Evolutionary conservation across 2,329 filamentous ascomycete genomes (phyloP).

Genomic region (Teratosphaeriaceae sp.): DNA sequence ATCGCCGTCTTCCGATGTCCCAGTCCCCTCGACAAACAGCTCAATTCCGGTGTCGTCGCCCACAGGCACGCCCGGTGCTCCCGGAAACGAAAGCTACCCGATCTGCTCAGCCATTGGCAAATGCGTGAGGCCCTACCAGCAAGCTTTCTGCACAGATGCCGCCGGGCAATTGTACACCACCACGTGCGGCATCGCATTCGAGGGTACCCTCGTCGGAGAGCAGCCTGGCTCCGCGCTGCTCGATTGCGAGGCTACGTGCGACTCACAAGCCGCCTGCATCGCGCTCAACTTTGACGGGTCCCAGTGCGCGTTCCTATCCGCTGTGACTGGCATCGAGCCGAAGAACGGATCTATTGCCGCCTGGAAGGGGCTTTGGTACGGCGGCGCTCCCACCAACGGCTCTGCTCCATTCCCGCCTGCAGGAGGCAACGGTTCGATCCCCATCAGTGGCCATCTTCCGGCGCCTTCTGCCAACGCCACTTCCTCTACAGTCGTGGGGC

Average conservation of each 20-base stretch:
- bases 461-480: neutral
- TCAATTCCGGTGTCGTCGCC: neutral
- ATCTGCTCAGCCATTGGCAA: neutral
- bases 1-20: neutral
- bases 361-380: constrained; percentile 7
- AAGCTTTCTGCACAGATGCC: neutral
- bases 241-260: constrained; percentile 2
- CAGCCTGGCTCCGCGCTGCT: neutral
- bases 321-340: neutral
- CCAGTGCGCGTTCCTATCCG: constrained; percentile 1
- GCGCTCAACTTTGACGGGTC: constrained; percentile 4
- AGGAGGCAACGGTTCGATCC: neutral
- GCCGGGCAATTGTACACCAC: neutral
- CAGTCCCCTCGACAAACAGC: neutral
- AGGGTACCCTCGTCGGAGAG: neutral
- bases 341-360: constrained; percentile 4
- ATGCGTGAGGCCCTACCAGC: neutral
- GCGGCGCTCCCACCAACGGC: constrained; percentile 5
- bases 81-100: neutral
- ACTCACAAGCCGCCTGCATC: neutral
- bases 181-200: constrained; percentile 1
- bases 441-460: constrained; percentile 1
- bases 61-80: neutral
- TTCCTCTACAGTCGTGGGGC: neutral
- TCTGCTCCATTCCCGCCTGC: neutral